Evolutionary conservation across 139 green algal genomes (phyloP).

Genomic region (Marvania coccoides): DNA sequence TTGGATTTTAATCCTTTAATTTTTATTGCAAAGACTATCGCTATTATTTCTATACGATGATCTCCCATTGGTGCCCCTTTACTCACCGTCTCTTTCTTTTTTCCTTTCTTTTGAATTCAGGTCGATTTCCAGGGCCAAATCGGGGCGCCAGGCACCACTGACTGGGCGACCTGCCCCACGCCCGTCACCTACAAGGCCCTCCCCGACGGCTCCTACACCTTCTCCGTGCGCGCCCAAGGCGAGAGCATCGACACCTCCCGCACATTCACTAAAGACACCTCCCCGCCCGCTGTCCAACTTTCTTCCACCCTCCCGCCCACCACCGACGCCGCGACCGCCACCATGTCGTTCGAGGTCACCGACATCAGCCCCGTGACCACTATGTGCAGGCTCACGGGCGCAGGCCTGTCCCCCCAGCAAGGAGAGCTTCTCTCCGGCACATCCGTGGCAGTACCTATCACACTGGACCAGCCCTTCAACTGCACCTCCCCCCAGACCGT

Average conservation of each 20-base stretch:
- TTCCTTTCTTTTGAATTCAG: no score
- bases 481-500: constrained; percentile 10
- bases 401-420: not conserved
- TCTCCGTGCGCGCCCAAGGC: constrained; percentile 34
- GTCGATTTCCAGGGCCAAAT: no score
- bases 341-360: constrained; percentile 22
- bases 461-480: constrained; percentile 8
- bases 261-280: constrained; percentile 32
- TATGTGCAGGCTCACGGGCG: constrained; percentile 25
- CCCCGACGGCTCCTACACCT: constrained; percentile 38
- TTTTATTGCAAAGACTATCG: no score
- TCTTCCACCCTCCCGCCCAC: not conserved
- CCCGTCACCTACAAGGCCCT: constrained; percentile 23
- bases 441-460: not conserved
- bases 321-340: not conserved
- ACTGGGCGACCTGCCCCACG: constrained; percentile 26
- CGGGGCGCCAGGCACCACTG: not conserved
- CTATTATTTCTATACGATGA: no score
- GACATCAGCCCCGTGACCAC: constrained; percentile 39
- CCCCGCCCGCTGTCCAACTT: constrained; percentile 12
- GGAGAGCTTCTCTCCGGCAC: not conserved
- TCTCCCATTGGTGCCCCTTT: no score
- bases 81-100: no score
- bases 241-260: not conserved
- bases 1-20: no score